phyloP scores from a whole-genome alignment of 1,284 basidiomycete genomes.

The Mycosarcoma maydis region DNA sequence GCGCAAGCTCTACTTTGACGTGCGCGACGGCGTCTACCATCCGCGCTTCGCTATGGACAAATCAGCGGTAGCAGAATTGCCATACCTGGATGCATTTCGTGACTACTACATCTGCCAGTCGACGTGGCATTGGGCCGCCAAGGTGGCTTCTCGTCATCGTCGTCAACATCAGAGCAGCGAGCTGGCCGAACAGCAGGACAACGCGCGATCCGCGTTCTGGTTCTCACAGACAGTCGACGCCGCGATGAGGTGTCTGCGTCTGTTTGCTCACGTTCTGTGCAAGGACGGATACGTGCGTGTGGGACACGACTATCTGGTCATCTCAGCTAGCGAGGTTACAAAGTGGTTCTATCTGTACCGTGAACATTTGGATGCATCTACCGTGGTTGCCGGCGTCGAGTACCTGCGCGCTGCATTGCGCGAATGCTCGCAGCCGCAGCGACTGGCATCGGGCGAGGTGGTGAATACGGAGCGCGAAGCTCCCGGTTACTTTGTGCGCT shows the following conservation, averaged over 20 bases:
- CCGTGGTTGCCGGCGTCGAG: slow-evolving; percentile 19
- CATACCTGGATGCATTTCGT: slow-evolving; percentile 37
- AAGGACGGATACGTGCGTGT: slow-evolving; percentile 41
- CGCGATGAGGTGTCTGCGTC: slow-evolving; percentile 30
- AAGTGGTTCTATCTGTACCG: slow-evolving; percentile 48
- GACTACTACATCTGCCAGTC: slow-evolving; percentile 43
- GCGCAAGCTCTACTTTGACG: slow-evolving; percentile 34
- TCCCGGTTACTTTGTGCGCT: slow-evolving; percentile 41
- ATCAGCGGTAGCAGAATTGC: slow-evolving; percentile 38
- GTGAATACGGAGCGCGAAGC: slow-evolving; percentile 47
- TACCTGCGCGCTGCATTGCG: slow-evolving; percentile 22
- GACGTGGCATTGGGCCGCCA: slow-evolving; percentile 46
- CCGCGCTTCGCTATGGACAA: slow-evolving; percentile 42
- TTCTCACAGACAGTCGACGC: slow-evolving; percentile 36
- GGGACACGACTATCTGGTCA: slow-evolving; percentile 46
- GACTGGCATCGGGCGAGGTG: slow-evolving; percentile 31
- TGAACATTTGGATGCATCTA: slow-evolving; percentile 31
- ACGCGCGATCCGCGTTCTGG: slow-evolving; percentile 31
- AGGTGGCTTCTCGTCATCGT: slow-evolving; percentile 10
- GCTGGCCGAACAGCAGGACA: slow-evolving; percentile 21
- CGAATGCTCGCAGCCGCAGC: slow-evolving; percentile 40
- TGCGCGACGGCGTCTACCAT: slow-evolving; percentile 23
- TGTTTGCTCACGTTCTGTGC: slow-evolving; percentile 33
- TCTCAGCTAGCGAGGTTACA: slow-evolving; percentile 35
- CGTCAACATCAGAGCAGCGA: slow-evolving; percentile 1